Base-by-base conservation (phyloP, 331 rosid species). In the Quercus tomentella region DNA sequence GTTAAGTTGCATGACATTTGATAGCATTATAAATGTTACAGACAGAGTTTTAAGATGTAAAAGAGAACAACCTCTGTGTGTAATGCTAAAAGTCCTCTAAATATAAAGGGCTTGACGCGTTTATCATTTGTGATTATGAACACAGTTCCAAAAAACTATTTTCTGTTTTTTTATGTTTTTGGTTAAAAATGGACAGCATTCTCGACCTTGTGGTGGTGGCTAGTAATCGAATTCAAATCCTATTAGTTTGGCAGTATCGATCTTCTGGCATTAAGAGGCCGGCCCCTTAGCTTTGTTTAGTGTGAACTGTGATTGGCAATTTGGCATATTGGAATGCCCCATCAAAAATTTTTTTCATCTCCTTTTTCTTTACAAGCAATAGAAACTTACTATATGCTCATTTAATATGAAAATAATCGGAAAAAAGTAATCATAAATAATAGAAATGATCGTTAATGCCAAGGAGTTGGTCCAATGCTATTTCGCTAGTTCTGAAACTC, bases 1-100 rank as follows among this genome's bases (percentile, higher is more conserved):
- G 70, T 75, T 79, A 79, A 18, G 85, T 81, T 76, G 83, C 86
- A 70, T 81, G 82, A 61, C 81, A 66, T 82, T 57, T 71, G 56
- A 81, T 80, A 74, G 75, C 31, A 35, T 69, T 77, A 75, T 88
- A 85, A 76, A 76, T 81, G 80, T 85, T 80, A 45, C 45, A 66
- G 69, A 79, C 74, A 76, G 49, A 76, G 81, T 56, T 73, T 52
- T 56, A 74, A 66, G 72, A 78, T 74, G 82, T 83, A 80, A 66
- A 57, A 61, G 82, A 58, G 66, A 66, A 21, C 43, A 83, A 74
- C 75, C 20, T 54, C 60, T 72, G 85, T 81, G 21, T 86, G 84
- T 88, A 80, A 65, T 75, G 54, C 56, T 83, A 28, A 75, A 9
- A 77, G 78, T 15, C 26, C 31, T 81, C 70, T 79, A 61, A 58